Percentiles rank a stretch among this genome's conserved stretches.
Evolutionary conservation across 176 grass and related monocot genomes (phyloP).

Genomic region (Carex pumila): DNA sequence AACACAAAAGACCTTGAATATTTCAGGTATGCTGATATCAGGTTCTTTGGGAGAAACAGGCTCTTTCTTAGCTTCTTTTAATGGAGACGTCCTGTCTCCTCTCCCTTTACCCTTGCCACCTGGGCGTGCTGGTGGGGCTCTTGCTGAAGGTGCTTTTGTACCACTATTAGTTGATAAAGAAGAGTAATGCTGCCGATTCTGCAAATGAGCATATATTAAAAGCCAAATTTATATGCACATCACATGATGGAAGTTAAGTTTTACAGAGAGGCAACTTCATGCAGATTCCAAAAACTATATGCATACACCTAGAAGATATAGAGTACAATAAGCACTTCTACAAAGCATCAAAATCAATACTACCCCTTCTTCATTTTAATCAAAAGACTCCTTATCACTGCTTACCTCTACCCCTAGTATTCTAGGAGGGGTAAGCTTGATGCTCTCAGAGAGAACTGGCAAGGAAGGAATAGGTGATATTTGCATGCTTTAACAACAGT

Average conservation of each 20-base stretch:
- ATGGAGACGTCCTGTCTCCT: constrained; percentile 47
- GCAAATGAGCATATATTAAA: constrained; percentile 20
- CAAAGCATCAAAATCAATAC: background rate
- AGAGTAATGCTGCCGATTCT: constrained; percentile 69
- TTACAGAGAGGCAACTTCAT: background rate
- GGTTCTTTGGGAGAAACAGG: constrained; percentile 30
- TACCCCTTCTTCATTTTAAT: background rate
- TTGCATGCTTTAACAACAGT: background rate
- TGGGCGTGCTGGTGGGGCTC: constrained; percentile 31
- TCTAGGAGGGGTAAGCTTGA: background rate
- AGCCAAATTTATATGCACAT: background rate
- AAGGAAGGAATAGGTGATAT: background rate
- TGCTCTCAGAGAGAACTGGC: background rate
- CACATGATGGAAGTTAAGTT: background rate
- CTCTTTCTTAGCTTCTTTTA: constrained; percentile 48
- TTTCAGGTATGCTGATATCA: constrained; percentile 38
- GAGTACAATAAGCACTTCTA: background rate
- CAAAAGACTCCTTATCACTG: background rate
- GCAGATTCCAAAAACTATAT: background rate
- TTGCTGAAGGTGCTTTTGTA: constrained; percentile 34
- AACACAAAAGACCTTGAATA: constrained; percentile 60
- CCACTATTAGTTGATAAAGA: constrained; percentile 39
- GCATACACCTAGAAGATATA: background rate
- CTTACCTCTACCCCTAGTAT: background rate
- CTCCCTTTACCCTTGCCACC: constrained; percentile 66